A percentile compares a stretch with the other conserved stretches of the same genome.
Conservation (phyloP, 371 early-diverging fungal species). For the Mortierella sp. region DNA sequence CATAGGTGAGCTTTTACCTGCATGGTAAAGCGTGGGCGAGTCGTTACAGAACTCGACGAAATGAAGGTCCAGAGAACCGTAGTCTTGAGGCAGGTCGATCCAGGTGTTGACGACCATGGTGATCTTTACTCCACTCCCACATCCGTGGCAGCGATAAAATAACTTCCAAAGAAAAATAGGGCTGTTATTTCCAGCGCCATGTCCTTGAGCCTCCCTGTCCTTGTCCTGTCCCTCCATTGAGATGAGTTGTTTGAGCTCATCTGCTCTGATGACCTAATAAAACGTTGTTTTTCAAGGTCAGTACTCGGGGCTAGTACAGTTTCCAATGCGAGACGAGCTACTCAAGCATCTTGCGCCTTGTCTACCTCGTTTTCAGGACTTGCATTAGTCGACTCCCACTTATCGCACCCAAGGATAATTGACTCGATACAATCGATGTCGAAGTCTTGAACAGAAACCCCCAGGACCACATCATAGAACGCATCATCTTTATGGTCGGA, state of each 20-base stretch:
- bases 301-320: too few species aligned
- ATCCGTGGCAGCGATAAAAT: not conserved
- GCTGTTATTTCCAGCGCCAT: not conserved
- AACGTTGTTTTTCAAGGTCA: too few species aligned
- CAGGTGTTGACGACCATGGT: not conserved
- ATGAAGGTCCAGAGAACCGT: not conserved
- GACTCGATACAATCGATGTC: not conserved
- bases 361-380: not conserved
- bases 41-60: not conserved
- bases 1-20: not conserved
- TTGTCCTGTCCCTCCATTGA: not conserved
- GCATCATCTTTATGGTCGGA: not conserved
- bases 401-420: not conserved
- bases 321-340: too few species aligned
- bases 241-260: not conserved
- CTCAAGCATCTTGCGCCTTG: not conserved
- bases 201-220: not conserved
- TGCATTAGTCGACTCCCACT: too few species aligned
- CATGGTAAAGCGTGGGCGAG: not conserved
- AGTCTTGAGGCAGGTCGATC: not conserved
- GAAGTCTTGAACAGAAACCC: not conserved
- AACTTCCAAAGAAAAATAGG: not conserved
- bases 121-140: not conserved
- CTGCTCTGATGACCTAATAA: not conserved
- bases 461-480: not conserved